Percentiles rank a stretch among this genome's conserved stretches.
Evolutionary conservation across 106 monocot species (phyloP).

Genomic region (Dendrobium nobile): DNA sequence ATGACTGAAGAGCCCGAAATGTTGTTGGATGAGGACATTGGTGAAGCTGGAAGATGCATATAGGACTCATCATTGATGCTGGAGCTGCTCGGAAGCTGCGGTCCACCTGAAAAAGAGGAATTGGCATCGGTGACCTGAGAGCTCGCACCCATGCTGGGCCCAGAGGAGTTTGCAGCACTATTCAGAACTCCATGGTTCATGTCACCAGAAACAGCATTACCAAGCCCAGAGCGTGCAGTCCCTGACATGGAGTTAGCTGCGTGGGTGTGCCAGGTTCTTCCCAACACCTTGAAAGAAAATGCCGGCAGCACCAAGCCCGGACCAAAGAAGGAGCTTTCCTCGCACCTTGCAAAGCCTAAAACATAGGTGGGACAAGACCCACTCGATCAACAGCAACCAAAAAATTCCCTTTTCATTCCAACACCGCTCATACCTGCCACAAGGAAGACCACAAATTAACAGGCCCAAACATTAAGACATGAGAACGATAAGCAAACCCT

Average conservation of each 20-base stretch:
- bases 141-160: conserved; percentile 48
- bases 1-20: conserved; percentile 52
- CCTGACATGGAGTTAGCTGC: conserved; percentile 19
- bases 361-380: neutral
- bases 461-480: neutral
- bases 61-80: conserved; percentile 63
- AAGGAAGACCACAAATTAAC: neutral
- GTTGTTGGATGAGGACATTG: conserved; percentile 64
- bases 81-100: conserved; percentile 54
- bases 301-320: neutral
- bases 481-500: neutral
- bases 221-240: conserved; percentile 8
- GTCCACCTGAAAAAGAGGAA: conserved; percentile 42
- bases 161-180: conserved; percentile 48
- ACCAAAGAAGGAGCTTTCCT: neutral
- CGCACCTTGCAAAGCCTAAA: neutral
- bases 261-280: neutral
- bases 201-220: conserved; percentile 17
- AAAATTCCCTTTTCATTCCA: neutral
- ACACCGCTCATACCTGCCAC: neutral
- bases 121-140: conserved; percentile 69
- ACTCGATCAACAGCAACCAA: neutral
- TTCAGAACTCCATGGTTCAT: conserved; percentile 42
- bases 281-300: conserved; percentile 29
- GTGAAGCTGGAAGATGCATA: conserved; percentile 46